Conservation (phyloP, 176 grass and related monocot species). For the Bolboschoenus planiculmis region DNA sequence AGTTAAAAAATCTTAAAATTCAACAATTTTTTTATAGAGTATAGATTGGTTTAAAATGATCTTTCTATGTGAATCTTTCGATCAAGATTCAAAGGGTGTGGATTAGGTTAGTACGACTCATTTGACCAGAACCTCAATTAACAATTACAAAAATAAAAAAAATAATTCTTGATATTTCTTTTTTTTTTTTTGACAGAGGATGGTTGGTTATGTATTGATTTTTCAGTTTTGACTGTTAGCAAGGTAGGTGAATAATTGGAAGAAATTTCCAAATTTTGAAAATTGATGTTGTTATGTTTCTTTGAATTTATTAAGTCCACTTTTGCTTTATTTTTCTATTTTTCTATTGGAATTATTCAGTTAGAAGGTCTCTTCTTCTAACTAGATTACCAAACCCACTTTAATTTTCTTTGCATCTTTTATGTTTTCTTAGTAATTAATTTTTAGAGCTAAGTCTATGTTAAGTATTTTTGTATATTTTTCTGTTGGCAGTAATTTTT, state of each 20-base stretch:
- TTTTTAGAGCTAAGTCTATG: background rate
- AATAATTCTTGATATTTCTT: background rate
- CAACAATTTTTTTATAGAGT: no score
- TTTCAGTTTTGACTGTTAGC: background rate
- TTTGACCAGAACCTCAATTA: background rate
- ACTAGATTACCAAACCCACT: background rate
- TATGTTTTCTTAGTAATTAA: background rate
- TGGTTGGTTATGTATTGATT: background rate
- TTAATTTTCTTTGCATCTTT: background rate
- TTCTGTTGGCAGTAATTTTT: no score
- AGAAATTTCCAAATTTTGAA: constrained; percentile 8
- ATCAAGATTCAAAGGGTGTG: background rate
- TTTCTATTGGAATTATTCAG: background rate
- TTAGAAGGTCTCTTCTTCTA: background rate
- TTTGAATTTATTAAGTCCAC: background rate
- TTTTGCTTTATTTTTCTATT: background rate
- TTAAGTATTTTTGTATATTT: background rate
- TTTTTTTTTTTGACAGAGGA: background rate
- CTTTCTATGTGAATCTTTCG: background rate
- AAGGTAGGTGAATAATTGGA: background rate
- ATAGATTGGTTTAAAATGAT: no score
- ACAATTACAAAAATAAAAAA: background rate
- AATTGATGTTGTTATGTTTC: background rate
- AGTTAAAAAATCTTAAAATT: no score
- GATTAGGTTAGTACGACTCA: background rate